These are phyloP conservation scores for Backusella parvicylindrica DNA, from an alignment of 192 early-diverging fungal species.

Conservation along the genomic window DNA sequence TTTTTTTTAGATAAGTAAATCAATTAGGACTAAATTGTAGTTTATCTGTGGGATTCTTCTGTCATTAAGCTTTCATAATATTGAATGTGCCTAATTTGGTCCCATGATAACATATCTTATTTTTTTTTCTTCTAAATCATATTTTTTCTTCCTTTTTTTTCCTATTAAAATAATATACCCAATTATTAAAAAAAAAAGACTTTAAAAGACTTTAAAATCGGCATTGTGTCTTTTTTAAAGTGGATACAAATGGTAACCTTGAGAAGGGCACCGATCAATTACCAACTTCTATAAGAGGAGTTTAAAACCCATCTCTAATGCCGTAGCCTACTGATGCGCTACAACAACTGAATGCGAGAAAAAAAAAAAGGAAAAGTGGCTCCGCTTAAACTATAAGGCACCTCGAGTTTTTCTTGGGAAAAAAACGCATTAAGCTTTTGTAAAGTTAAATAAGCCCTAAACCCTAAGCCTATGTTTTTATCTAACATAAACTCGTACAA, in stretches of 20 bases:
- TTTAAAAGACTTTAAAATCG: not conserved
- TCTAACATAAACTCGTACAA: not conserved
- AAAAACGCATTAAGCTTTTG: not conserved
- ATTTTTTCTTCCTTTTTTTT: not conserved
- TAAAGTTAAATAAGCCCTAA: not conserved
- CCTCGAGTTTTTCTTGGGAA: slow-evolving; percentile 2
- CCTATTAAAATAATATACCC: not conserved
- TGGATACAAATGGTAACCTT: not conserved
- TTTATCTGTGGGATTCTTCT: not conserved
- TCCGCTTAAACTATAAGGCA: not conserved
- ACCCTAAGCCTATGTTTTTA: not conserved
- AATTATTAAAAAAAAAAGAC: not conserved
- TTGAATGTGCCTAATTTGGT: not conserved
- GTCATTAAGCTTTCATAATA: not conserved
- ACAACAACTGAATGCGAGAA: not conserved
- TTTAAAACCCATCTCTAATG: not conserved
- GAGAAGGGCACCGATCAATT: not conserved
- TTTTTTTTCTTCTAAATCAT: not conserved
- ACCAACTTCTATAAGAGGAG: not conserved
- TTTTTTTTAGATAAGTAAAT: not conserved
- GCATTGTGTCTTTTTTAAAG: not conserved
- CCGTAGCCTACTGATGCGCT: not conserved
- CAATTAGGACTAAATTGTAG: no score
- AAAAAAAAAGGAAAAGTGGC: not conserved
- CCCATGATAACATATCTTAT: not conserved